Evolutionary conservation across 2,329 filamentous ascomycete genomes (phyloP), one percentile per base, ranked within the genome.

Genomic region (Diaporthe citrichinensis): DNA sequence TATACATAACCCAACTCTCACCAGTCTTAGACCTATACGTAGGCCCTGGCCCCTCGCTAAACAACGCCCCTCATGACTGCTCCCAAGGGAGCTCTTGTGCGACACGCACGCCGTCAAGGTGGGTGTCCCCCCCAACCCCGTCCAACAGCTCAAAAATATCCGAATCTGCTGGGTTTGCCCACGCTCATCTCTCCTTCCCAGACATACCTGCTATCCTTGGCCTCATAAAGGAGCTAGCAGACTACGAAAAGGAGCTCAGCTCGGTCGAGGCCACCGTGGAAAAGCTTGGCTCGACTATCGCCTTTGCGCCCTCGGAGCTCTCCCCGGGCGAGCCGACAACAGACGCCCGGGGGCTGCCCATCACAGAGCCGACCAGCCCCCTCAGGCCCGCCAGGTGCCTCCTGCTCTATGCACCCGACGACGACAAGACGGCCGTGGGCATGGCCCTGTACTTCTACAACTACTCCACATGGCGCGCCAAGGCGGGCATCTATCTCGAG

Each of bases 371-470:
- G 9, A 92, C 90, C 69, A 87, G 89, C 0, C 83, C 90, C 2
- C 80, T 84, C 6, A 87, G 86, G n/a, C 94, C 93, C 41, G 94
- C 95, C 25, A 94, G 95, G 77, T 96, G 94, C 68, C 88, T 97
- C 46, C 85, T 97, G 14, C 85, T 96, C 73, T 88, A 88, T 79
- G 85, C 88, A 31, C 84, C 87, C 15, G 84, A 85, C 74, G 36
- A 57, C 8, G 84, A 86, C 15, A 81, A 85, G 53, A 84, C 86
- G 39, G 83, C 83, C 0, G 94, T 91, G 0, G 95, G 94, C 65
- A 95, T 98, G 90, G 95, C 95, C 1, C 85, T 98, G 55, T 98
- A 95, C 86, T 98, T 98, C 84, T 95, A 96, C 88, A 98, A 96
- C 85, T 98, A 98, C 86, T 95, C 93, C 81, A 98, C 96, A 0